Evolutionary conservation across 1,284 basidiomycete species (phyloP), one percentile per base, ranked within the genome.

Genomic region (Ceratobasidium sp.): DNA sequence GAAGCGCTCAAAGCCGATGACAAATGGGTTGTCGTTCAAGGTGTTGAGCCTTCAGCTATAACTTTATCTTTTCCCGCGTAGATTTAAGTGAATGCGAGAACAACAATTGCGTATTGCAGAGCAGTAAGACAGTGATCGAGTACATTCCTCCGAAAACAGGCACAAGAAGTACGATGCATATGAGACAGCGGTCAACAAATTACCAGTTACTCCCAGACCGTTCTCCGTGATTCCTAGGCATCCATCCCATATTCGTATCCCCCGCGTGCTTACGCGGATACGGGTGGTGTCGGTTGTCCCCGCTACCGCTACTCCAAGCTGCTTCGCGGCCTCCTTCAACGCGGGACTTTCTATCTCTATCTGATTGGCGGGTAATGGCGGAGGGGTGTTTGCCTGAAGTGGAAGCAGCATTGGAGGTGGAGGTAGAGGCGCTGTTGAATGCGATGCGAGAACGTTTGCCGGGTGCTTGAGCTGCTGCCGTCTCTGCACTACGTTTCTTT

Each of bases 401-500:
- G 33, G 73, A 75, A 23, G 23, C 33, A 60, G 41, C 57, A 18
- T 23, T 55, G 20, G 20, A 33, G 16, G 57, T 14, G 33, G 71
- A 35, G 35, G 41, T 33, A 10, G 79, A 79, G 0, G 83, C 81
- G 20, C 78, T 79, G 0, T 86, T 84, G 80, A 92, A 93, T n/a
- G 88, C 87, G 70, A 93, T 92, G 44, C 88, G 87, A 18, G 84
- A 85, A 44, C 92, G 87, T 81, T 89, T 90, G 23, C 87, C 87
- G 0, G 87, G 81, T 14, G 86, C 84, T 81, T 91, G 89, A 0
- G 85, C 81, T 0, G 87, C 84, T 44, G 87, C 83, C 73, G 89
- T 87, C 73, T 89, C 88, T 79, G 92, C 91, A 38, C 88, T 88
- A 71, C 89, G 88, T 44, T 86, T 82, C 80, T 90, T 91, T 82